phyloP scores from a whole-genome alignment of 192 early-diverging fungal genomes.

The Coemansia sp. region DNA sequence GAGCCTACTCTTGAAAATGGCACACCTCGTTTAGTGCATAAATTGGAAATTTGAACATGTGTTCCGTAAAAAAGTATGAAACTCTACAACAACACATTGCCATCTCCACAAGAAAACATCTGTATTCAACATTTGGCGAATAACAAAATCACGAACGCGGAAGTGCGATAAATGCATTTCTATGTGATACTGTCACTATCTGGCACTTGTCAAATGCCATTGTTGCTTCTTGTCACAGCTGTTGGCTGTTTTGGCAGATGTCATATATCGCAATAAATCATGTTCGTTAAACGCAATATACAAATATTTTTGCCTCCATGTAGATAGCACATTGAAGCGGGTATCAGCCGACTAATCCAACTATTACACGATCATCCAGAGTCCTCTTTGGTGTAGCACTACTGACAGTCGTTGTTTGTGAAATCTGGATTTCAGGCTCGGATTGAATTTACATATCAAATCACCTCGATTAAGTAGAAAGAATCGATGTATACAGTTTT shows the following conservation, averaged over 20 bases:
- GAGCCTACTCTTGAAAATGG: not conserved
- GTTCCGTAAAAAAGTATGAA: not conserved
- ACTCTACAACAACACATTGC: not conserved
- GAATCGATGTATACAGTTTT: too few species aligned
- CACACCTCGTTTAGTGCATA: not conserved
- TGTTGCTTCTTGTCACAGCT: not conserved
- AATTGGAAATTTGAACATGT: constrained; percentile 1
- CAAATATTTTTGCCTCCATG: not conserved
- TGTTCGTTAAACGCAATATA: not conserved
- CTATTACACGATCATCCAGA: not conserved
- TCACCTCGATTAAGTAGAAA: too few species aligned
- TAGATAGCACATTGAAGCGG: not conserved
- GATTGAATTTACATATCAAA: too few species aligned
- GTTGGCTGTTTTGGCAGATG: too few species aligned
- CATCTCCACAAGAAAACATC: not conserved
- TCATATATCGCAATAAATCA: not conserved
- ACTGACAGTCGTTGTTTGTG: not conserved
- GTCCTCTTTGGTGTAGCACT: not conserved
- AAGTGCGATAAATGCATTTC: not conserved
- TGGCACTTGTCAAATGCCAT: not conserved
- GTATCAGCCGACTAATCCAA: not conserved
- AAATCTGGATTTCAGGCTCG: too few species aligned
- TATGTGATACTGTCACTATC: not conserved
- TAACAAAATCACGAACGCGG: not conserved
- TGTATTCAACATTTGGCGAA: not conserved